Base-by-base conservation (phyloP, 2,329 filamentous ascomycete genomes). In the Orbilia blumenaviensis region DNA sequence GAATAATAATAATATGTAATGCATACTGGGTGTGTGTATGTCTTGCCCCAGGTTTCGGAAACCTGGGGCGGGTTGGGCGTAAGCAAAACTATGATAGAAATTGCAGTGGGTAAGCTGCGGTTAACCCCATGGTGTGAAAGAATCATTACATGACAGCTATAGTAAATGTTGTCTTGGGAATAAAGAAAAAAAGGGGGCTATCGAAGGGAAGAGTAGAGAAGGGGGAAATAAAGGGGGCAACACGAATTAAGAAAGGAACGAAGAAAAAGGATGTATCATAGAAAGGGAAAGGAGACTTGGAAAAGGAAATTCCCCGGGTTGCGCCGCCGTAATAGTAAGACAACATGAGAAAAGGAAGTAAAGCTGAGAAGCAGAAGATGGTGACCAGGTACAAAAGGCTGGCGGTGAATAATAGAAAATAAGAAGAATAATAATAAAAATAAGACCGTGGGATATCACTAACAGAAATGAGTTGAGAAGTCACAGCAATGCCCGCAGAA, bases 301-400 rank as follows among this genome's bases (percentile, higher is more conserved):
- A 36, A 62, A 68, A 63, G 29, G 61, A 60, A 61, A 54, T 46
- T 75, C 64, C 46, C 71, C 71, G 56, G 46, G 46, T 68, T 68
- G 46, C 71, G 71, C 71, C 71, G 71, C 71, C 63, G 58, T 75
- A 58, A 64, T 56, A 66, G 48, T 68, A 75, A 67, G 54, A 67
- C 44, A 56, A 56, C 44, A 64, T 58, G 25, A 66, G 46, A 71
- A 64, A 32, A 66, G 16, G 25, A 54, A 71, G 36, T 8, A 71
- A 32, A 46, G 46, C 21, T 61, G 54, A 71, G 46, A 38, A 54
- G 48, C 27, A 6, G 32, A 21, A 63, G 25, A 63, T 56, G 32
- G 52, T 56, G 27, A 36, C 44, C 42, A 34, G 16, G 14, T 41
- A 54, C 38, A 25, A 63, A 56, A 42, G 21, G 14, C 23, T 54